Base-by-base conservation (phyloP, 306 rosid species). In the Acacia confusa region DNA sequence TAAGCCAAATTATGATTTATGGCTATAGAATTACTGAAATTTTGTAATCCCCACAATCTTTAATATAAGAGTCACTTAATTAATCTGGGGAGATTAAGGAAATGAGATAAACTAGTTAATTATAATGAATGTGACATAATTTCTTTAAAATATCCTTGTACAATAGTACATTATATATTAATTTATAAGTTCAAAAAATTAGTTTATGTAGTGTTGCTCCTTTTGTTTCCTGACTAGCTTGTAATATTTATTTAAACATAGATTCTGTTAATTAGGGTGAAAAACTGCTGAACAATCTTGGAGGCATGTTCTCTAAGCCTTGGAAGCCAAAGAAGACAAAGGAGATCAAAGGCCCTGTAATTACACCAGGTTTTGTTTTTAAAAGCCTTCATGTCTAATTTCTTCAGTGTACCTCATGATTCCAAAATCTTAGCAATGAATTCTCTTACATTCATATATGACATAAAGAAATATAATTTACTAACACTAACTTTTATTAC, bases 271-370 rank as follows among this genome's bases (percentile, higher is more conserved):
- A 65, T 77, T 85, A 95, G 98, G 99, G 99, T 41, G 99, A 96
- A 86, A 96, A 96, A 83, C 94, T 96, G 84, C 85, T 96, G 44
- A 92, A 88, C 84, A 89, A 86, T 88, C 99, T 96, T 67, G 99
- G 99, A 38, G 99, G 99, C 80, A 91, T 96, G 90, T 94, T 96
- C 80, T 83, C 99, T 20, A 92, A 48, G 87, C 81, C 98, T 2
- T 90, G 98, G 99, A 95, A 86, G 88, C 91, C 99, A 70, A 95
- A 95, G 91, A 93, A 90, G 86, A 74, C 86, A 40, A 72, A 30
- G 85, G 85, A 84, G 0, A 92, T 96, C 34, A 20, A 84, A 6
- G 99, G 99, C 81, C 99, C 99, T 32, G 71, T 89, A 48, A 85
- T 84, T 55, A 87, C 97, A 75, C 61, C 94, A 87, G 99, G 99